Evolutionary conservation across 106 monocot species (phyloP), one percentile per base, ranked within the genome.

Genomic region (Dioscorea dumetorum): DNA sequence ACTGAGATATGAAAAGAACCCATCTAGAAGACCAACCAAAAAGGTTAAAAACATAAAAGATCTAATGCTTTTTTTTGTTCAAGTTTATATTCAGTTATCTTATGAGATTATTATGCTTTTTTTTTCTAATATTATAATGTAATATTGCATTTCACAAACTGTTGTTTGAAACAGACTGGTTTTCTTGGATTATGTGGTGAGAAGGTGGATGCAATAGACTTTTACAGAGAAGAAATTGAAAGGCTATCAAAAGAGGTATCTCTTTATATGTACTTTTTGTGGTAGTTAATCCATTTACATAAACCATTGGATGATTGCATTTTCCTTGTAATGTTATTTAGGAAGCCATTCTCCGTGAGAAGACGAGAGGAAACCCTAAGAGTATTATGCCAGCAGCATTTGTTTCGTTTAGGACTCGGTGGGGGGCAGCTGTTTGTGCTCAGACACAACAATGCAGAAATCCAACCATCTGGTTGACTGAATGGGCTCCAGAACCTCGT

Each of bases 151-250:
- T 16, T 56, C 19, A 18, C 19, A 4, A 18, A 56, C 54, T 18
- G 19, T 56, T 41, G 35, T 64, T 2, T 24, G 8, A 34, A 32
- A 4, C 62, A 95, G 95, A 88, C 79, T 61, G 91, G 95, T 62
- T 95, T 91, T 73, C 73, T 91, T 22, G 95, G 95, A 48, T 78
- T 91, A 14, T 91, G 69, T 69, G 95, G 95, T 54, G 48, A 69
- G 13, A 95, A 69, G 56, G 88, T 95, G 54, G 95, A 95, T 78
- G 83, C 95, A n/a, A 88, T 95, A 69, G 88, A 95, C 8, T 86
- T 64, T 60, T 91, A 91, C 74, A 81, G 82, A 16, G 69, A 76
- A 17, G 85, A 91, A 77, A 83, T 91, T 63, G 88, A 91, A 50
- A 88, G 76, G 79, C 32, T 95, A 68, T 79, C 83, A 52, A 72